Base-by-base conservation (phyloP, 1,139 yeast species). In the Pichia sp. region DNA sequence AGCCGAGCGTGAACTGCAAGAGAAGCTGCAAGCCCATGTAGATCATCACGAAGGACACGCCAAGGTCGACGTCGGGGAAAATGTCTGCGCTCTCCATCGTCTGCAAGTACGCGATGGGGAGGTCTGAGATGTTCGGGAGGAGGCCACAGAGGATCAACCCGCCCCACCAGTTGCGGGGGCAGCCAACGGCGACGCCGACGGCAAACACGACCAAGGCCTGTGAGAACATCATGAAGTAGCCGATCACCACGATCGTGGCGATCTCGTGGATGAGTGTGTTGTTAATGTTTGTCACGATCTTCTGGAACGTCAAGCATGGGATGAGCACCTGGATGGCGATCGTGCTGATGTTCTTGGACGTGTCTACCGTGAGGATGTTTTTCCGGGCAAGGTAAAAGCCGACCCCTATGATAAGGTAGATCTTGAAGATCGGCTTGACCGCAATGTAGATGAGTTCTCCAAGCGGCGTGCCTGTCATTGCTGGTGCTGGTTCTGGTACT, bases 61-160 rank as follows among this genome's bases (percentile, higher is more conserved):
- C 98, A 62, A 80, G 79, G 56, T 81, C 79, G 36, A 90, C 89
- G 60, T 88, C 82, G 0, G 81, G 71, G 63, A 92, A 85, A 1
- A 80, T 75, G 34, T 52, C 30, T 0, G 81, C 75, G n/a, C 79
- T 75, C 40, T 87, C 84, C 67, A 91, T 73, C 1, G 95, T 86
- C 64, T 89, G 95, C 45, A 91, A 76, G 63, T 90, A 90, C 0
- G 97, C 97, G 63, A 91, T 87, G 0, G 97, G 97, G 58, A 91
- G 75, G 71, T 91, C 97, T 8, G 93, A 83, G 50, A 87, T 84
- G 64, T 85, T 85, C n/a, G 91, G 88, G 62, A 89, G 82, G 46
- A 87, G 74, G 0, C 95, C 93, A n/a, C 89, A 91, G 12, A 87
- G 79, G 46, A 80, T 67, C 38, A 81, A 71, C 0, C 96, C 96